Evolutionary conservation across 2,329 filamentous ascomycete species (phyloP).

Genomic region (Ampelomyces quisqualis): DNA sequence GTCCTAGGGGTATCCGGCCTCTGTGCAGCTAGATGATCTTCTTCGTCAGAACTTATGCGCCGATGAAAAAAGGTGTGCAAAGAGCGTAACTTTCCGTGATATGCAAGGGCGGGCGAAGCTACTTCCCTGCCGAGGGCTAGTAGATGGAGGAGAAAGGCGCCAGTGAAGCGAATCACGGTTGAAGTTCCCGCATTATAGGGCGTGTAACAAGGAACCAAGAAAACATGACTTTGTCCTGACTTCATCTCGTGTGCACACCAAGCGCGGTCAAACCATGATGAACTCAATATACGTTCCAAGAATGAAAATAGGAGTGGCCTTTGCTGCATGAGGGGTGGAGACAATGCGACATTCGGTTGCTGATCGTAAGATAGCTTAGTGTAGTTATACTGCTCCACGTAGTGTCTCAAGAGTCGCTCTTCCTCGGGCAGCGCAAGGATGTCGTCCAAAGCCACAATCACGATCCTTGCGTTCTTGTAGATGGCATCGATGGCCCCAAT

Average conservation of each 20-base stretch:
- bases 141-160: constrained; percentile 46
- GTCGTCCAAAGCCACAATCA: constrained; percentile 48
- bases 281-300: constrained; percentile 42
- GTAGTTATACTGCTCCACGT: constrained; percentile 42
- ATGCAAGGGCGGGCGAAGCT: constrained; percentile 8
- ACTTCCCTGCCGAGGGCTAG: constrained; percentile 39
- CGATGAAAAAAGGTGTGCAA: constrained; percentile 25
- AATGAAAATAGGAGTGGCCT: constrained; percentile 27
- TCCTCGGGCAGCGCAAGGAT: constrained; percentile 41
- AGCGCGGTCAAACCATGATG: constrained; percentile 48
- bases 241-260: constrained; percentile 51
- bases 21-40: constrained; percentile 10
- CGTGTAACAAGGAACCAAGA: constrained; percentile 43
- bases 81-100: constrained; percentile 20
- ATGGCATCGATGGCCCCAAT: constrained; percentile 48
- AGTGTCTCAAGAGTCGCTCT: constrained; percentile 40
- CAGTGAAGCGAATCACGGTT: constrained; percentile 43
- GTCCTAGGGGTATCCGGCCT: constrained; percentile 21
- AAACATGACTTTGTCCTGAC: constrained; percentile 44
- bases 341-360: constrained; percentile 27
- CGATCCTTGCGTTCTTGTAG: constrained; percentile 45
- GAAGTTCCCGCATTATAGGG: constrained; percentile 23
- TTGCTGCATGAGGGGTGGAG: constrained; percentile 36
- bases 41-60: constrained; percentile 3
- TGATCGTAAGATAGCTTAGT: constrained; percentile 21